Evolutionary conservation across 106 monocot species (phyloP), one percentile per base, ranked within the genome.

Genomic region (Triglochin maritima): DNA sequence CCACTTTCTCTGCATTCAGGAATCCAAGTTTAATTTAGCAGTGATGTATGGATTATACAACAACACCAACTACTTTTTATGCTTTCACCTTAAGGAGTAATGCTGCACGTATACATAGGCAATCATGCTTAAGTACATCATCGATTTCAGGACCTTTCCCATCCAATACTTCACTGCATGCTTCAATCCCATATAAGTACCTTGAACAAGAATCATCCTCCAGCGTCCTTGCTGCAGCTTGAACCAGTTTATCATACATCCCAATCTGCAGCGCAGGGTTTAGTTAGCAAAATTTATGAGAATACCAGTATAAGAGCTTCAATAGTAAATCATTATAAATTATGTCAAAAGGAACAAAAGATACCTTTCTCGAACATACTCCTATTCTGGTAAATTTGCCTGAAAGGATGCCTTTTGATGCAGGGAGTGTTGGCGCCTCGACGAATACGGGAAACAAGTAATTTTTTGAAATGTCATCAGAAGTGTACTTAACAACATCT

Each of bases 41-140:
- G 29, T 29, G 29, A 29, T 29, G 29, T 1, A 29, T 29, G 29
- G 29, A 29, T 29, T 29, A 29, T 29, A 29, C 29, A 29, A 29
- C 29, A 29, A 29, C 1, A 1, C 29, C 29, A 29, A 29, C 29
- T 29, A 29, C 29, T 29, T 29, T 29, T 29, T 29, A 29, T 29
- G 29, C 29, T 29, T 29, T 29, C 29, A 98, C 96, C 91, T 98
- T 92, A 49, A 98, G 88, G 59, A 88, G 82, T 62, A 98, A 79
- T 70, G 80, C 78, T 49, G 96, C 96, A 75, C 96, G 82, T 73
- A 77, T 78, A 76, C 96, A 98, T 67, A 98, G 82, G 69, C 83
- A 86, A 45, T 91, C 86, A 75, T 79, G 88, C 74, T 46, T 76
- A 64, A 88, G 60, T 59, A 58, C 48, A 80, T 65, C 42, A 56